Evolutionary conservation across 352 stramenopile genomes (phyloP).

Genomic region (Phytophthora fragariae): DNA sequence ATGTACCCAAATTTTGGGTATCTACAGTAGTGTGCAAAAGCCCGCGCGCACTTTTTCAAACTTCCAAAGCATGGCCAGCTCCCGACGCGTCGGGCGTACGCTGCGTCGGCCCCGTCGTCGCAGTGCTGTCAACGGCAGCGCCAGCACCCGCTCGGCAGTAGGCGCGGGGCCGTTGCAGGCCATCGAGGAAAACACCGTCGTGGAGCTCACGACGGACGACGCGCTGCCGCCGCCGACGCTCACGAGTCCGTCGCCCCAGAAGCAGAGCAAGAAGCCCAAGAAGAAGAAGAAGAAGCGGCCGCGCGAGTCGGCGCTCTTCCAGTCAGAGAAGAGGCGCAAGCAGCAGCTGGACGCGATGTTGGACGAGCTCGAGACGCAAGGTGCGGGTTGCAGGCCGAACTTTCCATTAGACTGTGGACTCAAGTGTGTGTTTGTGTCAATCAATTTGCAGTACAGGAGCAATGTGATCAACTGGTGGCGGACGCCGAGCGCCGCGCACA

Average conservation of each 20-base stretch:
- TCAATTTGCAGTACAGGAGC: conserved; percentile 59
- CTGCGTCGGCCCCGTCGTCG: conserved; percentile 52
- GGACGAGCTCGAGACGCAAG: conserved; percentile 69
- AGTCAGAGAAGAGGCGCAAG: conserved; percentile 53
- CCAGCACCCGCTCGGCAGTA: conserved; percentile 23
- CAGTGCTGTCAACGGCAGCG: conserved; percentile 21
- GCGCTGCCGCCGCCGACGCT: conserved; percentile 15
- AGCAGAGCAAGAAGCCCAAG: conserved; percentile 30
- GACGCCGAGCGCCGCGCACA: conserved; percentile 64
- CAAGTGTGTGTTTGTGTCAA: neutral
- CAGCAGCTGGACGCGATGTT: conserved; percentile 53
- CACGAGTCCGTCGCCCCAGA: conserved; percentile 35
- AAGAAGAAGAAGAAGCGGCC: conserved; percentile 46
- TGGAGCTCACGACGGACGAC: conserved; percentile 43
- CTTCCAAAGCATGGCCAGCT: conserved; percentile 50
- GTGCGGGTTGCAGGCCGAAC: conserved; percentile 29
- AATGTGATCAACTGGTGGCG: conserved; percentile 60
- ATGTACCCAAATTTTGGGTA: too few relatives aligned
- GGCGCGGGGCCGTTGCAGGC: conserved; percentile 43
- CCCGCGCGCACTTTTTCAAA: conserved; percentile 38
- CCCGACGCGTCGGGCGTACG: conserved; percentile 53
- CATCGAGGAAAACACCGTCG: conserved; percentile 76
- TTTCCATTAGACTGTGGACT: neutral
- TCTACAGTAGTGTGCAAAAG: neutral
- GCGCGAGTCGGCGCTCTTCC: conserved; percentile 30